phyloP scores from a whole-genome alignment of 179 eudicot species.

The Beta macrorhiza region DNA sequence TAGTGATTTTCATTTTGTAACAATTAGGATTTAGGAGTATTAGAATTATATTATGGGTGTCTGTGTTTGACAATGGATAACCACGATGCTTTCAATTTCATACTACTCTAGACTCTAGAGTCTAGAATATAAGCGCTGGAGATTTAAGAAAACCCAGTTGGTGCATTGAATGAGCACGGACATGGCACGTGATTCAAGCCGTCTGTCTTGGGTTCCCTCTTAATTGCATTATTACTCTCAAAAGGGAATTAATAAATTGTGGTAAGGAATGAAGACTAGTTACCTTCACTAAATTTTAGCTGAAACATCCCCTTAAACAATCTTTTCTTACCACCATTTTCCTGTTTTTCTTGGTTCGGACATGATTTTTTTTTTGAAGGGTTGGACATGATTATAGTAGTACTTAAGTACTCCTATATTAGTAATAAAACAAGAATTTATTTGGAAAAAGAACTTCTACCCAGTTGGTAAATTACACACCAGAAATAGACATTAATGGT shows the following conservation, averaged over 20 bases:
- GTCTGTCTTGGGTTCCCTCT: conserved; percentile 14
- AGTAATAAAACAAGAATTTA: no score
- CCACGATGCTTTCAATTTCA: no score
- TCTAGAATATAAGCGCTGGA: neutral
- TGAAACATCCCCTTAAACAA: neutral
- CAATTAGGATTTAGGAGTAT: neutral
- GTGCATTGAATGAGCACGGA: neutral
- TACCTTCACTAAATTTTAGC: neutral
- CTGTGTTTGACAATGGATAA: conserved; percentile 7
- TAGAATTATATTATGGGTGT: neutral
- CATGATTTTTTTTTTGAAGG: no score
- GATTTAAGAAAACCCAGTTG: neutral
- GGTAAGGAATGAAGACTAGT: neutral
- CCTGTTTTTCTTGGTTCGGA: no score
- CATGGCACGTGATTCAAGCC: conserved; percentile 20
- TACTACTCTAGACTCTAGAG: no score
- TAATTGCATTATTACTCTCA: conserved; percentile 1
- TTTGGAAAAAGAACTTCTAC: no score
- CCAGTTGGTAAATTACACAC: no score
- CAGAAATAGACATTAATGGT: no score
- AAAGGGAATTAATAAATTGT: neutral
- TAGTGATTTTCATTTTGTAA: no score
- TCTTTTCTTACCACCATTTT: neutral
- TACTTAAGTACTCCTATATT: no score
- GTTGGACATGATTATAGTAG: no score